Conservation (phyloP, 2,329 filamentous ascomycete genomes). For the Fusarium hostae region DNA sequence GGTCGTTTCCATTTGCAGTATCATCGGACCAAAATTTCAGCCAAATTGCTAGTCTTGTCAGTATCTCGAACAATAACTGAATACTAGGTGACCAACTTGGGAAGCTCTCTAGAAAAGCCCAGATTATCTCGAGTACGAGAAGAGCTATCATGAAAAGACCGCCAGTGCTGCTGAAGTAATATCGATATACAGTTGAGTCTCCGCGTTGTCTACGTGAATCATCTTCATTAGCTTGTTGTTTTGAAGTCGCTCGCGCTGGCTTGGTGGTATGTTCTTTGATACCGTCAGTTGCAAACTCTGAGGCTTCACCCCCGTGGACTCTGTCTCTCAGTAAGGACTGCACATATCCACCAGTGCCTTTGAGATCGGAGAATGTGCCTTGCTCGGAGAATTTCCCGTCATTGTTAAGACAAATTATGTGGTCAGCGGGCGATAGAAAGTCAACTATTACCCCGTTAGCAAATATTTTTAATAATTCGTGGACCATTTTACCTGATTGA, state of each 20-base stretch:
- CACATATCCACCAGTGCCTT: slow-evolving; percentile 14
- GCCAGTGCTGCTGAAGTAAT: slow-evolving; percentile 48
- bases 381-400: slow-evolving; percentile 44
- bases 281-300: background rate
- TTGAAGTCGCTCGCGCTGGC: slow-evolving; percentile 11
- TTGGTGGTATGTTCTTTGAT: background rate
- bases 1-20: slow-evolving; percentile 8
- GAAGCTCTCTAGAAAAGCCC: slow-evolving; percentile 45
- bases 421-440: slow-evolving; percentile 44
- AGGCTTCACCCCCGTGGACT: background rate
- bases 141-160: slow-evolving; percentile 34
- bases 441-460: slow-evolving; percentile 41
- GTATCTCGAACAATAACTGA: background rate
- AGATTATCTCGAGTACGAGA: slow-evolving; percentile 39
- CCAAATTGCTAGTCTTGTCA: slow-evolving; percentile 44
- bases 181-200: slow-evolving; percentile 44
- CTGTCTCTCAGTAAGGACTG: background rate
- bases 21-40: slow-evolving; percentile 47
- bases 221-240: background rate
- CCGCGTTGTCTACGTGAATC: slow-evolving; percentile 46
- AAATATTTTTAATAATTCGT: background rate
- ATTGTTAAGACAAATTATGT: slow-evolving; percentile 34
- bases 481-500: slow-evolving; percentile 40
- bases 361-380: slow-evolving; percentile 45
- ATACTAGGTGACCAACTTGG: slow-evolving; percentile 39